Base-by-base conservation (phyloP, 495 filamentous ascomycete genomes). In the Gamarada debralockiae region DNA sequence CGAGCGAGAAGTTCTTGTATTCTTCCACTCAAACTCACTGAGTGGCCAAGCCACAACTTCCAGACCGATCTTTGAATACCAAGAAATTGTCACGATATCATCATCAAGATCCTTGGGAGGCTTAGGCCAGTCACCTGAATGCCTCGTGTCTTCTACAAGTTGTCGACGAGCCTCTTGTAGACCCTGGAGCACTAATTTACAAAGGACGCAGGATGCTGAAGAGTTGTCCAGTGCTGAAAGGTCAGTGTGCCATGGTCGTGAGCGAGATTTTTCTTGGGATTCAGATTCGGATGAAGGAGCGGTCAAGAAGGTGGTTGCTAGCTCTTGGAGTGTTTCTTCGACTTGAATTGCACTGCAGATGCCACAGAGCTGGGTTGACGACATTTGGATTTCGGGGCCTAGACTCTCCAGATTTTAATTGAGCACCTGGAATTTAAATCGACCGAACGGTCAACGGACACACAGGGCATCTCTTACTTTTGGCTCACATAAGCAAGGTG, bases 81-180 rank as follows among this genome's bases (percentile, higher is more conserved):
- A 43, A 43, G 40, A 20, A 13, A 43, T 43, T 2, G 40, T 43
- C 40, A 43, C n/a, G 40, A 43, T 43, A 43, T 43, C 40, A 24
- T 20, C 15, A 2, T 43, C 40, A 15, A 43, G 12, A 13, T 43
- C 40, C 12, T 43, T 22, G 13, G 40, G 40, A 2, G 40, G 2
- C 15, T 15, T 24, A 12, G 5, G 14, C 40, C 40, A 43, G 15
- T 43, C 15, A 5, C 21, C 40, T 22, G 15, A 43, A 24, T 17
- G 22, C 12, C 40, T 43, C 15, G 3, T 43, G 2, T 43, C 40
- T 43, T 43, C 40, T 13, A 43, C 40, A 3, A 43, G 40, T 20
- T 43, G 40, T 20, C 15, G 40, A 18, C 40, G 40, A 13, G 17
- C 3, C 3, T 6, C 4, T 24, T 20, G 40, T 6, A 43, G 21